Evolutionary conservation across 2,329 filamentous ascomycete genomes (phyloP).

Genomic region (Ophiocordyceps sinensis): DNA sequence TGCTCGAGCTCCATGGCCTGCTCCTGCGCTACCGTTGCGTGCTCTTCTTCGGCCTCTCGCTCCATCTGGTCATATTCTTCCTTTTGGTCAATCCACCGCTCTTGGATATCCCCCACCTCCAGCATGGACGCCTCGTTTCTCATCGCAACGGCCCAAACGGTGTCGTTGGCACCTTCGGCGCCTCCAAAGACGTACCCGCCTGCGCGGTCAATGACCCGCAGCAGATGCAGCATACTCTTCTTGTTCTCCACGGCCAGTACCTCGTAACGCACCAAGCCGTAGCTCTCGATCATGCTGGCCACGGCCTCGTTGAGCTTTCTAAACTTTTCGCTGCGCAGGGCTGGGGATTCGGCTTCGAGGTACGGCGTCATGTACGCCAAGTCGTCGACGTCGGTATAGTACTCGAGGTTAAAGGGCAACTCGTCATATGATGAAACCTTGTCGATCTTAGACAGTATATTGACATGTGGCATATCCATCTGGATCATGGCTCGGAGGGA

Average conservation of each 20-base stretch:
- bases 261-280: conserved; percentile 81
- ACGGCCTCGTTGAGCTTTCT: conserved; percentile 74
- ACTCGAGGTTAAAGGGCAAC: conserved; percentile 89
- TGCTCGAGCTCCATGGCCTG: conserved; percentile 22
- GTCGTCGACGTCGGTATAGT: conserved; percentile 94
- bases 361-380: conserved; percentile 69
- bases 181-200: conserved; percentile 86
- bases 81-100: conserved; percentile 86
- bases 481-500: conserved; percentile 94
- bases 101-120: conserved; percentile 82
- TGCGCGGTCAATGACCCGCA: conserved; percentile 81
- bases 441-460: conserved; percentile 95
- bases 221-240: conserved; percentile 84
- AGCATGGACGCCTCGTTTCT: conserved; percentile 58
- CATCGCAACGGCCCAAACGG: conserved; percentile 95
- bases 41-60: conserved; percentile 58
- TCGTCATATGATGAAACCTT: conserved; percentile 75
- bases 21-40: conserved; percentile 37
- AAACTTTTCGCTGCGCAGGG: conserved; percentile 60
- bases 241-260: conserved; percentile 94
- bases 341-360: conserved; percentile 65
- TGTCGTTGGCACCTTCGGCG: conserved; percentile 85
- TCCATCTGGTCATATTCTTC: conserved; percentile 78
- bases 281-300: conserved; percentile 74
- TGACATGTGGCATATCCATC: conserved; percentile 91